These are phyloP conservation scores for Nicotiana otophora DNA, from an alignment of 257 asterid genomes.

Conservation along the genomic window DNA sequence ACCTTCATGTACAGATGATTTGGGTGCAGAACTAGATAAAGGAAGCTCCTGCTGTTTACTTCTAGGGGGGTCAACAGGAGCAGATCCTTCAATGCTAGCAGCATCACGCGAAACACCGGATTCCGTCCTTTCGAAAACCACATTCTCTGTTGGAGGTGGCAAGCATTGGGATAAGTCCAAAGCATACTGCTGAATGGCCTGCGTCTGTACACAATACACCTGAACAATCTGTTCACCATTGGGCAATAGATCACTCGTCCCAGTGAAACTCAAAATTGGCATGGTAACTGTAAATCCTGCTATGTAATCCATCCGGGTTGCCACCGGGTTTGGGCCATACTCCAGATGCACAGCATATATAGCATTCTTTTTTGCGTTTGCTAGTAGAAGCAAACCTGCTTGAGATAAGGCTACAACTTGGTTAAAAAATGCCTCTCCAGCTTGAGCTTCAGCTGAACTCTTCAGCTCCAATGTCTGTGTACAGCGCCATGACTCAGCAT, in stretches of 20 bases:
- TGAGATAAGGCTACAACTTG: conserved; percentile 92
- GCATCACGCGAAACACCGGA: conserved; percentile 46
- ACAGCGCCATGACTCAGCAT: conserved; percentile 88
- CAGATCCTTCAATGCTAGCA: conserved; percentile 40
- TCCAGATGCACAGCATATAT: conserved; percentile 95
- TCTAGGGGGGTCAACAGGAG: conserved; percentile 40
- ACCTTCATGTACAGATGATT: conserved; percentile 39
- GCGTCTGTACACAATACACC: conserved; percentile 97
- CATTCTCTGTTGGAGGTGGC: conserved; percentile 67
- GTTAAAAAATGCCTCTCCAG: conserved; percentile 86
- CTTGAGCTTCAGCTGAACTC: conserved; percentile 55
- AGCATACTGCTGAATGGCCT: conserved; percentile 97
- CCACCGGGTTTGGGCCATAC: conserved; percentile 75
- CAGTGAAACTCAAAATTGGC: conserved; percentile 97
- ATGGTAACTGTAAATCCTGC: conserved; percentile 90
- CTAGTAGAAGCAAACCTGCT: conserved; percentile 69
- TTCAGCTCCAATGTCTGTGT: conserved; percentile 76
- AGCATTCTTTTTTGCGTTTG: conserved; percentile 93
- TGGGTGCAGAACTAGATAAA: conserved; percentile 52
- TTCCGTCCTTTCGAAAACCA: conserved; percentile 52
- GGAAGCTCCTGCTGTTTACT: conserved; percentile 43
- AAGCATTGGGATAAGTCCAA: conserved; percentile 87
- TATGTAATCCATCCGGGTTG: conserved; percentile 80
- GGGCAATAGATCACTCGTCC: conserved; percentile 71
- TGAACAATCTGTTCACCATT: conserved; percentile 87